Conservation (phyloP, 192 early-diverging fungal species). For the Coemansia sp. region DNA sequence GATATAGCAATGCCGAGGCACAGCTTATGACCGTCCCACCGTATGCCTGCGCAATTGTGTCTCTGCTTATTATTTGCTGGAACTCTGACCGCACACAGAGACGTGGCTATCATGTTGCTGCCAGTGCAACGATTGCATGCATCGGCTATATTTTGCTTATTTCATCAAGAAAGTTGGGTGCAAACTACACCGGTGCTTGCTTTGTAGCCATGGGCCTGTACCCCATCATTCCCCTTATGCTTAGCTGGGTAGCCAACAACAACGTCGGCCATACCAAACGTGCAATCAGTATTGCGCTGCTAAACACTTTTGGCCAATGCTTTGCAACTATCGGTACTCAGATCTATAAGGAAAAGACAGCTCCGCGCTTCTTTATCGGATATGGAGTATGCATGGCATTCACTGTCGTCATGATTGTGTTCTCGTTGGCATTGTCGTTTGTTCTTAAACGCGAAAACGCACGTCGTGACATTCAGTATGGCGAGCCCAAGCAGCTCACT, state of each 20-base stretch:
- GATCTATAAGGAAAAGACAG: constrained; percentile 65
- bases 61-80: constrained; percentile 39
- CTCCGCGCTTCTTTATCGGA: constrained; percentile 54
- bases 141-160: constrained; percentile 48
- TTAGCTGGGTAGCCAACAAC: constrained; percentile 68
- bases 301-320: constrained; percentile 67
- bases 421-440: constrained; percentile 52
- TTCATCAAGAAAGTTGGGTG: constrained; percentile 20
- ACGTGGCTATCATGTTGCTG: constrained; percentile 46
- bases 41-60: constrained; percentile 49
- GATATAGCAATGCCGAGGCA: constrained; percentile 50
- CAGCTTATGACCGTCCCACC: constrained; percentile 56
- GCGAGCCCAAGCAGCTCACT: constrained; percentile 18
- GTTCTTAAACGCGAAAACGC: constrained; percentile 61
- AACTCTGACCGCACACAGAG: constrained; percentile 50
- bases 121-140: constrained; percentile 26
- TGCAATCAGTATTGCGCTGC: constrained; percentile 63
- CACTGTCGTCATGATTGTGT: constrained; percentile 49
- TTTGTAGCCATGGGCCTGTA: constrained; percentile 50
- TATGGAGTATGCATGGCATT: constrained; percentile 52
- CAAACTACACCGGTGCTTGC: constrained; percentile 51
- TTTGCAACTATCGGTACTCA: constrained; percentile 74
- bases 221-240: constrained; percentile 58
- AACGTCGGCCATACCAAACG: constrained; percentile 69
- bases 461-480: constrained; percentile 20